phyloP scores from a whole-genome alignment of 2,329 filamentous ascomycete species.

The Aureobasidium sp. region DNA sequence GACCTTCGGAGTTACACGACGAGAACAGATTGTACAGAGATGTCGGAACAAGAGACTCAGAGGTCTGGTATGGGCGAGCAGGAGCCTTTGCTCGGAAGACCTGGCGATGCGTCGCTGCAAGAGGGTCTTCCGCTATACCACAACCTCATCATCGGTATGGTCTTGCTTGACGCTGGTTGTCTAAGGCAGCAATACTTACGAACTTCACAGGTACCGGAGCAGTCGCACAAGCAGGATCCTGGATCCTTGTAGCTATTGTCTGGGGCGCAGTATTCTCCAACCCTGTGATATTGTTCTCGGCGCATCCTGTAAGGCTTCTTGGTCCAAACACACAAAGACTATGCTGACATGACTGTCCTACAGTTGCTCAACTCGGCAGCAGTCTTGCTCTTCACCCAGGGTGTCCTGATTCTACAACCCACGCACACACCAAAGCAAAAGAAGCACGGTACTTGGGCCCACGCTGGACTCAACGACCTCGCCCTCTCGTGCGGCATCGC shows the following conservation, averaged over 20 bases:
- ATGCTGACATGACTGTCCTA: background rate
- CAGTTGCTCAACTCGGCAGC: slow-evolving; percentile 53
- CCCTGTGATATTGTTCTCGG: slow-evolving; percentile 72
- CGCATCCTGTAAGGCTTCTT: slow-evolving; percentile 60
- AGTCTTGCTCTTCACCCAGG: slow-evolving; percentile 67
- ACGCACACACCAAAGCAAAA: slow-evolving; percentile 73
- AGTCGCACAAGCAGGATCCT: slow-evolving; percentile 68
- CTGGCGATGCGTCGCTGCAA: slow-evolving; percentile 65
- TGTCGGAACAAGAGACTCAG: slow-evolving; percentile 42
- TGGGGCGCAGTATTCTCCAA: slow-evolving; percentile 69
- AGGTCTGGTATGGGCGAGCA: slow-evolving; percentile 43
- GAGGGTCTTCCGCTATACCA: slow-evolving; percentile 53
- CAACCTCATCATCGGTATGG: slow-evolving; percentile 65
- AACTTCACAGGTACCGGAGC: slow-evolving; percentile 60
- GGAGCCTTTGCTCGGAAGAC: slow-evolving; percentile 61
- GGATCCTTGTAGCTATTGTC: slow-evolving; percentile 66
- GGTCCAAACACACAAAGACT: background rate
- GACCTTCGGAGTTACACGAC: background rate
- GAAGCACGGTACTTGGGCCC: slow-evolving; percentile 49
- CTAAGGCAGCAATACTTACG: slow-evolving; percentile 11
- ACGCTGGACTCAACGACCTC: slow-evolving; percentile 61
- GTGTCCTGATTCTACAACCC: slow-evolving; percentile 77
- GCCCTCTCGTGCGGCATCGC: slow-evolving; percentile 53
- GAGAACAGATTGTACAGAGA: slow-evolving; percentile 17
- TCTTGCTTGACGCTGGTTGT: background rate